Evolutionary conservation across 495 filamentous ascomycete genomes (phyloP).

Genomic region (Stereocaulon alpinum): DNA sequence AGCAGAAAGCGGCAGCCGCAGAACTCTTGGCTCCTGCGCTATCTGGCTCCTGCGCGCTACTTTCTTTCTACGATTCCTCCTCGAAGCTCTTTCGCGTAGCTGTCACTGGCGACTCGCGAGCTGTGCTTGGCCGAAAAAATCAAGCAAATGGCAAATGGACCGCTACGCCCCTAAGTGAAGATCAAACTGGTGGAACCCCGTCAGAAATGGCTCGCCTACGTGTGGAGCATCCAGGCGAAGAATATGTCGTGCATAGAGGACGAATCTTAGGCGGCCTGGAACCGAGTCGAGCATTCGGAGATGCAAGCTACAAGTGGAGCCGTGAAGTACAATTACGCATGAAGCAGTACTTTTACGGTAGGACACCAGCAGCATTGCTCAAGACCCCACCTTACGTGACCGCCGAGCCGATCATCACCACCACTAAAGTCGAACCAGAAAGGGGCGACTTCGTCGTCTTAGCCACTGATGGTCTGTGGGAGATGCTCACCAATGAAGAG

Average conservation of each 20-base stretch:
- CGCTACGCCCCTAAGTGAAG: slow-evolving; percentile 76
- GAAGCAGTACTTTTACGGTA: slow-evolving; percentile 74
- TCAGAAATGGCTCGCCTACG: slow-evolving; percentile 74
- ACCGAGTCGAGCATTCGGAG: slow-evolving; percentile 87
- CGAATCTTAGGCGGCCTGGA: slow-evolving; percentile 87
- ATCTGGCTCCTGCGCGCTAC: slow-evolving; percentile 88
- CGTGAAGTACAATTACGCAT: slow-evolving; percentile 71
- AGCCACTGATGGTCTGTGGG: slow-evolving; percentile 96
- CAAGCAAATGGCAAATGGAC: slow-evolving; percentile 74
- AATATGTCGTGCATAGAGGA: slow-evolving; percentile 72
- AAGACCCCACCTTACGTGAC: slow-evolving; percentile 96
- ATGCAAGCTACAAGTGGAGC: slow-evolving; percentile 94
- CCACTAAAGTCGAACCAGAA: slow-evolving; percentile 83
- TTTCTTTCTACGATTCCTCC: slow-evolving; percentile 89
- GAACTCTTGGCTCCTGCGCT: slow-evolving; percentile 86
- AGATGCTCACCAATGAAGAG: slow-evolving; percentile 98
- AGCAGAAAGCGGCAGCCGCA: slow-evolving; percentile 76
- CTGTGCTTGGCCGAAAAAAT: slow-evolving; percentile 75
- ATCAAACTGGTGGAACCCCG: slow-evolving; percentile 81
- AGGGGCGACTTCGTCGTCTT: slow-evolving; percentile 93
- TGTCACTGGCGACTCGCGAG: slow-evolving; percentile 88
- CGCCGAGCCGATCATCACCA: slow-evolving; percentile 88
- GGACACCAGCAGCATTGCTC: slow-evolving; percentile 56
- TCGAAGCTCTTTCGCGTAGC: slow-evolving; percentile 79
- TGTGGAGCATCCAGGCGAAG: slow-evolving; percentile 78